Percentiles rank a stretch among this genome's conserved stretches.
Evolutionary conservation across 1,284 basidiomycete genomes (phyloP).

Genomic region (Chiua sp.): DNA sequence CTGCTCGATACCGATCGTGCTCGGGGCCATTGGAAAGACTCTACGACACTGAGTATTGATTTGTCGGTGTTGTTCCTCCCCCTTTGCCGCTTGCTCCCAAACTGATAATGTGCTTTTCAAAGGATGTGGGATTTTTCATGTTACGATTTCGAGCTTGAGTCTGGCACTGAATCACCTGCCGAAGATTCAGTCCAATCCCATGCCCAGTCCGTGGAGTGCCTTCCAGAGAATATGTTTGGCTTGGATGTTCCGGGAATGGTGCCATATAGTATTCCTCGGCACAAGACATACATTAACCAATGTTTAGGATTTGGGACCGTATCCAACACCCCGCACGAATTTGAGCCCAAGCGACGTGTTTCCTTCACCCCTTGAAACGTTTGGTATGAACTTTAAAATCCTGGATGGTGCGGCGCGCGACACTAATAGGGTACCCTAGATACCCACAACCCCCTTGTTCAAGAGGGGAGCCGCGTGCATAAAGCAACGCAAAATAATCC

Average conservation of each 20-base stretch:
- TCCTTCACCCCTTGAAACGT: background rate
- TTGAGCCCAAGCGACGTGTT: background rate
- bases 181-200: background rate
- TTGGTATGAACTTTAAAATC: background rate
- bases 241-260: slow-evolving; percentile 18
- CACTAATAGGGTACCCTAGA: background rate
- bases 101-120: background rate
- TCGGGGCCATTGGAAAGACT: slow-evolving; percentile 21
- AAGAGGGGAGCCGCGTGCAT: background rate
- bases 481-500: background rate
- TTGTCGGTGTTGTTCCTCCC: slow-evolving; percentile 21
- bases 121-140: slow-evolving; percentile 37
- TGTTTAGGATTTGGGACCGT: slow-evolving; percentile 13
- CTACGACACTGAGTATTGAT: slow-evolving; percentile 26
- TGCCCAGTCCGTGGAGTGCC: background rate
- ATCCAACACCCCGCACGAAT: background rate
- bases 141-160: slow-evolving; percentile 26
- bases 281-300: slow-evolving; percentile 14
- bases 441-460: background rate
- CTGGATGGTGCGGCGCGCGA: background rate
- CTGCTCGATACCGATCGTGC: slow-evolving; percentile 20
- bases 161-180: background rate
- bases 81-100: background rate
- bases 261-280: slow-evolving; percentile 10
- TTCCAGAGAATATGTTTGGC: background rate